A percentile compares a stretch with the other conserved stretches of the same genome.
Evolutionary conservation across 2,329 filamentous ascomycete genomes (phyloP).

Genomic region (Stagonosporopsis cucurbitacearum): DNA sequence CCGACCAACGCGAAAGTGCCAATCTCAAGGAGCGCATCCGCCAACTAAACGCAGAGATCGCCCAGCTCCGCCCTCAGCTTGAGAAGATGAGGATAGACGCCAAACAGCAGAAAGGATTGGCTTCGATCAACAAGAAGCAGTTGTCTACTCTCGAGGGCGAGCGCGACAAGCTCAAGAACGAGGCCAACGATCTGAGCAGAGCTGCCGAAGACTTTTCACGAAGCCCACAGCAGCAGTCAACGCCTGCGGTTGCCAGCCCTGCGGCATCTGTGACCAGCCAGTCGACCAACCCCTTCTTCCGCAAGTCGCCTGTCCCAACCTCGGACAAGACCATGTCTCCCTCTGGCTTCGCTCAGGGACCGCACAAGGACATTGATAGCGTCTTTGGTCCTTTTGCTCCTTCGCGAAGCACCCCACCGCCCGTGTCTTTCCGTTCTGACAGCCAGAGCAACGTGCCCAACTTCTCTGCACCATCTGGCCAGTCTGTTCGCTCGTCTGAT

Average conservation of each 20-base stretch:
- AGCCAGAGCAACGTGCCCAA: slow-evolving; percentile 46
- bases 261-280: slow-evolving; percentile 65
- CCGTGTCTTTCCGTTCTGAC: slow-evolving; percentile 68
- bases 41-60: slow-evolving; percentile 79
- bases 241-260: slow-evolving; percentile 69
- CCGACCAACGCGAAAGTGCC: slow-evolving; percentile 88
- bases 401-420: slow-evolving; percentile 55
- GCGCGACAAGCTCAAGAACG: slow-evolving; percentile 82
- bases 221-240: slow-evolving; percentile 38
- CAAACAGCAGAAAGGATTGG: slow-evolving; percentile 92
- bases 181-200: slow-evolving; percentile 73
- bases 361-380: slow-evolving; percentile 71
- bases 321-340: slow-evolving; percentile 60
- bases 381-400: slow-evolving; percentile 75
- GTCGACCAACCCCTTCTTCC: slow-evolving; percentile 95
- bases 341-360: slow-evolving; percentile 54
- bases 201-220: slow-evolving; percentile 62
- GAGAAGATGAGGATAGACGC: slow-evolving; percentile 93
- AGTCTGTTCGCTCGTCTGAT: slow-evolving; percentile 54
- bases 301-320: slow-evolving; percentile 60
- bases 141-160: slow-evolving; percentile 87
- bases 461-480: slow-evolving; percentile 51
- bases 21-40: slow-evolving; percentile 87
- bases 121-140: slow-evolving; percentile 99
- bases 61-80: slow-evolving; percentile 83